phyloP scores from a whole-genome alignment of 306 rosid genomes.

The Rosa multiflora region DNA sequence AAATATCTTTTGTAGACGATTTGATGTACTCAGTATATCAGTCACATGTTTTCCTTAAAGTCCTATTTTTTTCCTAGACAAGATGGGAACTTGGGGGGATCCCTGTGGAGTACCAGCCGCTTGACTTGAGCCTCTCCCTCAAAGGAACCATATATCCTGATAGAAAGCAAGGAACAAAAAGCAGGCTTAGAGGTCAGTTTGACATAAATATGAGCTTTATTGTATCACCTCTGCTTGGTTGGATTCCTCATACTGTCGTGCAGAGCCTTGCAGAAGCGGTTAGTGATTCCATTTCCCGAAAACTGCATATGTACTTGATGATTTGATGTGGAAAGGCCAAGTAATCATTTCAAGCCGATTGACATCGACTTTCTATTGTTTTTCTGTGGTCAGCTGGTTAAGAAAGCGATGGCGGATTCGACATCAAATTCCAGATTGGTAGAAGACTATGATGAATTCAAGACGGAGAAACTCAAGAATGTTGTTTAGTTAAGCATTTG shows the following conservation, averaged over 20 bases:
- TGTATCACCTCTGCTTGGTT: conserved; percentile 29
- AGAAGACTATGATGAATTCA: conserved; percentile 48
- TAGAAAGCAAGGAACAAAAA: conserved; percentile 28
- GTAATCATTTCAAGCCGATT: not conserved
- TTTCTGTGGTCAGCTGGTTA: conserved; percentile 35
- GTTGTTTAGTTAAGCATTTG: not conserved
- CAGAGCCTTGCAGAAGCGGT: conserved; percentile 27
- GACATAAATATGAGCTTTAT: conserved; percentile 33
- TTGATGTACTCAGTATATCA: not conserved
- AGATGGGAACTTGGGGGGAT: conserved; percentile 42
- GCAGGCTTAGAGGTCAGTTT: conserved; percentile 33
- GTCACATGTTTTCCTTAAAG: not conserved
- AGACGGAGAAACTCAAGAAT: conserved; percentile 26
- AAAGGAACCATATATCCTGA: conserved; percentile 39
- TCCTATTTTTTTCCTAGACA: not conserved
- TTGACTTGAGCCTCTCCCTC: not conserved
- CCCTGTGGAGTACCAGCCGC: not conserved
- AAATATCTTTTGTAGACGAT: not conserved
- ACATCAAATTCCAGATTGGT: conserved; percentile 31
- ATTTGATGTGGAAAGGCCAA: not conserved
- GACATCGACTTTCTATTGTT: not conserved
- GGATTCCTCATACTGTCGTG: conserved; percentile 29
- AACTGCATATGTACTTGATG: not conserved
- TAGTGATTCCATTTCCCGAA: conserved; percentile 6
- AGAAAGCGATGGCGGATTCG: conserved; percentile 29